Evolutionary conservation across 768 basidiomycete genomes (phyloP).

Genomic region (Lentinula guzmanii): DNA sequence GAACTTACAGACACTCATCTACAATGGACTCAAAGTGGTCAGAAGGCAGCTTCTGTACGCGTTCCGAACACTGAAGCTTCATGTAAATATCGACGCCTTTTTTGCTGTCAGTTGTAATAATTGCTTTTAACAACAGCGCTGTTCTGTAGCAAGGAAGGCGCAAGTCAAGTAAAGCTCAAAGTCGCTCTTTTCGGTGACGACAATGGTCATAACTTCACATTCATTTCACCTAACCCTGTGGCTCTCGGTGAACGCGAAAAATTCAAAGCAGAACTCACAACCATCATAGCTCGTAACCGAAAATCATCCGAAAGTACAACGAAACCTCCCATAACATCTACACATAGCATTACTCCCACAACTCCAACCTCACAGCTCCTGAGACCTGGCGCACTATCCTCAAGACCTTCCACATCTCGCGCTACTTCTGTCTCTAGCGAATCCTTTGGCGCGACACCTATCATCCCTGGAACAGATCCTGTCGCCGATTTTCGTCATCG

Average conservation of each 20-base stretch:
- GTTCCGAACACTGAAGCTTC: slow-evolving; percentile 54
- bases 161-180: slow-evolving; percentile 74
- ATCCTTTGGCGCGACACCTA: slow-evolving; percentile 44
- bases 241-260: slow-evolving; percentile 71
- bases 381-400: slow-evolving; percentile 22
- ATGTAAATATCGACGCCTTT: slow-evolving; percentile 38
- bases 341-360: slow-evolving; percentile 14
- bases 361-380: slow-evolving; percentile 24
- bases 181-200: slow-evolving; percentile 65
- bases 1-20: slow-evolving; percentile 69
- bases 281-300: slow-evolving; percentile 72
- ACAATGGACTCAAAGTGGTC: slow-evolving; percentile 76
- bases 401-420: slow-evolving; percentile 50
- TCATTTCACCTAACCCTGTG: slow-evolving; percentile 57
- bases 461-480: slow-evolving; percentile 52
- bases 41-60: slow-evolving; percentile 56
- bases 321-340: slow-evolving; percentile 22
- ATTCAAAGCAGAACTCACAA: slow-evolving; percentile 76
- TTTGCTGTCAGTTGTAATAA: slow-evolving; percentile 5
- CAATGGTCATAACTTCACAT: slow-evolving; percentile 77
- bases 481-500: slow-evolving; percentile 66
- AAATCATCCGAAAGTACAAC: slow-evolving; percentile 27
- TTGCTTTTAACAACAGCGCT: slow-evolving; percentile 43
- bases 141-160: slow-evolving; percentile 82
- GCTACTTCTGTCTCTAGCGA: slow-evolving; percentile 57